Conservation (phyloP, 192 early-diverging fungal species). For the Ramicandelaber brevisporus region DNA sequence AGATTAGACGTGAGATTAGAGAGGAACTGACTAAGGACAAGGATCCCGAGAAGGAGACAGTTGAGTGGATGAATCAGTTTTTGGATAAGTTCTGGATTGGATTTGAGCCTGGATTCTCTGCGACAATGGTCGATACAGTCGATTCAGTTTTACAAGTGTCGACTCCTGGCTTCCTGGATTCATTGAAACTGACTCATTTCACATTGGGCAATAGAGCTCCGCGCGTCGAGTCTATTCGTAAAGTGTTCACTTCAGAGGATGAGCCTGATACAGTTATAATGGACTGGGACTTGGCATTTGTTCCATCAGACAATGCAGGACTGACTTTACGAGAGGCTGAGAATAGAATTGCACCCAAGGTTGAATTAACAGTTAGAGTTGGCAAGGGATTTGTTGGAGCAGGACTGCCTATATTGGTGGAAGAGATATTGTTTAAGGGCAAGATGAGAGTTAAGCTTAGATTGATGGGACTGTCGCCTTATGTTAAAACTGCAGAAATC, state of each 20-base stretch:
- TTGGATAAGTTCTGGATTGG: slow-evolving; percentile 67
- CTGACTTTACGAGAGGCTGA: slow-evolving; percentile 37
- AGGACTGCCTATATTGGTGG: slow-evolving; percentile 60
- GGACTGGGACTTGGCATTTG: slow-evolving; percentile 76
- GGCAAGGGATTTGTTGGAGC: slow-evolving; percentile 71
- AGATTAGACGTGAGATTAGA: slow-evolving; percentile 21
- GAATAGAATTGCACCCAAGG: slow-evolving; percentile 59
- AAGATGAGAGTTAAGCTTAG: slow-evolving; percentile 58
- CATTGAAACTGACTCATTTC: slow-evolving; percentile 40
- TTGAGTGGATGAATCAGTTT: slow-evolving; percentile 83
- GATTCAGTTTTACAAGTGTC: slow-evolving; percentile 46
- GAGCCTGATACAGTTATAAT: slow-evolving; percentile 56
- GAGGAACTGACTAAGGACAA: neutral
- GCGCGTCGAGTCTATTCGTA: slow-evolving; percentile 38
- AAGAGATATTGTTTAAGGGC: slow-evolving; percentile 60
- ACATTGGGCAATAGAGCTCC: slow-evolving; percentile 57
- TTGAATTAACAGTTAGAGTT: slow-evolving; percentile 59
- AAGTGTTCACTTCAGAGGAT: slow-evolving; percentile 33
- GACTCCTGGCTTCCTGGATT: slow-evolving; percentile 60
- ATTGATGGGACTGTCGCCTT: slow-evolving; percentile 64
- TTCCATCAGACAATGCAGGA: slow-evolving; percentile 53
- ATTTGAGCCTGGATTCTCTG: slow-evolving; percentile 65
- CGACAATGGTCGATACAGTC: slow-evolving; percentile 37
- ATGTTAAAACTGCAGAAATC: slow-evolving; percentile 59
- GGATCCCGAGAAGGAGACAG: slow-evolving; percentile 17